Evolutionary conservation across 2,329 filamentous ascomycete genomes (phyloP), one percentile per base, ranked within the genome.

Genomic region (Huntiella omanensis): DNA sequence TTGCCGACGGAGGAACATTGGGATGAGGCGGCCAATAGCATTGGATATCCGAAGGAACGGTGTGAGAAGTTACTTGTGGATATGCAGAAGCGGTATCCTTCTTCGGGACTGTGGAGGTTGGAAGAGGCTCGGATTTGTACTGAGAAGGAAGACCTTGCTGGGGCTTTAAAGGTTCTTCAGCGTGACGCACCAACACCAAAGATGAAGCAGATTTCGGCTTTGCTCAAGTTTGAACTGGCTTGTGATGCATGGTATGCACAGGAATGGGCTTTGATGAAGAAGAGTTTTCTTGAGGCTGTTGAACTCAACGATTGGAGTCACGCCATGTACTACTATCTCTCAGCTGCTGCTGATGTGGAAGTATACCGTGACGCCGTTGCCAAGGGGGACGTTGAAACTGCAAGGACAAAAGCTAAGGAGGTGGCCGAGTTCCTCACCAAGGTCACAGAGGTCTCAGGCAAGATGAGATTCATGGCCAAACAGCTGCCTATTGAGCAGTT

Each of bases 291-390:
- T 36, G 58, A 72, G 52, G 87, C 83, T 53, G 66, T 83, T 8
- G 77, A 83, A 46, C 69, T 91, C 47, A 95, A 94, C 61, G 83
- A 83, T 54, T 96, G 91, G 91, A 87, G 80, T 47, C 85, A 86
- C 45, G 77, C 80, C 0, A 60, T 96, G 45, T 96, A 98, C 63
- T 85, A 85, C 58, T 96, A 87, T 62, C 81, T 93, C 52, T 81
- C 83, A 1, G 91, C 79, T 5, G 71, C 73, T 10, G 79, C 81
- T 1, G 78, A 92, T 53, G 62, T 96, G 1, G 84, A 91, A 55
- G 67, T 85, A 4, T 96, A 95, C 61, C 76, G 91, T 7, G 66
- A 76, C 45, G 67, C 67, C 1, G 59, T 68, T 39, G 45, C 33
- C 40, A 42, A 49, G 19, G 51, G 53, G 10, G 52, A 52, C 32